Percentiles rank a stretch among this genome's conserved stretches.
These are phyloP conservation scores for Xylaria sp. DNA, from an alignment of 2,329 filamentous ascomycete genomes.

Conservation along the genomic window DNA sequence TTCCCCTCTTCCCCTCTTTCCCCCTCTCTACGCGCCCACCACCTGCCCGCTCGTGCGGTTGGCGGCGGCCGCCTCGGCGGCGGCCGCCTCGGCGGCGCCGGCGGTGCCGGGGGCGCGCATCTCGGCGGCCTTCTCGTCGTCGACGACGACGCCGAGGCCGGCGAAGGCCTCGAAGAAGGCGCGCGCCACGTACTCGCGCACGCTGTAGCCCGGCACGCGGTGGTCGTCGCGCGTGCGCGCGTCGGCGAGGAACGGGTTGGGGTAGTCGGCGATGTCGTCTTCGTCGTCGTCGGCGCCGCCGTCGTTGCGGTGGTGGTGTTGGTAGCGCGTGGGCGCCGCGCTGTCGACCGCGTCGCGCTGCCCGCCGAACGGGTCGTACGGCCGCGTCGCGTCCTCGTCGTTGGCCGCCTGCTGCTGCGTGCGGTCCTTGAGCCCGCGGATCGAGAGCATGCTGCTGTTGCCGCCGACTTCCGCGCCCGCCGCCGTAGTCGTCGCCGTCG, in stretches of 20 bases:
- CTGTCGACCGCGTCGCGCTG: too few species aligned
- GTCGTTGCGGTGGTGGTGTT: slow-evolving; percentile 53
- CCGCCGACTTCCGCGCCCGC: slow-evolving; percentile 25
- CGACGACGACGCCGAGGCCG: slow-evolving; percentile 84
- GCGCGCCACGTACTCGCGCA: slow-evolving; percentile 78
- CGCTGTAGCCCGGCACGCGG: slow-evolving; percentile 79
- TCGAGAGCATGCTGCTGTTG: slow-evolving; percentile 52
- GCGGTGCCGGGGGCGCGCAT: slow-evolving; percentile 38
- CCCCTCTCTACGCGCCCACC: too few species aligned
- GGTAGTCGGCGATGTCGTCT: slow-evolving; percentile 59
- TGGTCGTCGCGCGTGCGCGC: slow-evolving; percentile 67
- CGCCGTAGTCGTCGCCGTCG: slow-evolving; percentile 38
- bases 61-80: slow-evolving; percentile 34
- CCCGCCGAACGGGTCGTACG: slow-evolving; percentile 89
- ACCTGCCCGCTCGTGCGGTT: too few species aligned
- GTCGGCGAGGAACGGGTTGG: slow-evolving; percentile 72
- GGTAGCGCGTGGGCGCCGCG: slow-evolving; percentile 67
- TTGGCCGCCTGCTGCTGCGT: slow-evolving; percentile 52
- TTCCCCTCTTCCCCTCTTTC: too few species aligned
- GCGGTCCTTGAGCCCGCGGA: slow-evolving; percentile 81
- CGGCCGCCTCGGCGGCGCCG: slow-evolving; percentile 41
- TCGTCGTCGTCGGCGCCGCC: slow-evolving; percentile 66
- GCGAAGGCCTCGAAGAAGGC: slow-evolving; percentile 88
- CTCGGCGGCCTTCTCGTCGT: slow-evolving; percentile 66
- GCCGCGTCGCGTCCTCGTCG: slow-evolving; percentile 65